Base-by-base conservation (phyloP, 169 alveolate species). In the Plasmodium billcollinsi region DNA sequence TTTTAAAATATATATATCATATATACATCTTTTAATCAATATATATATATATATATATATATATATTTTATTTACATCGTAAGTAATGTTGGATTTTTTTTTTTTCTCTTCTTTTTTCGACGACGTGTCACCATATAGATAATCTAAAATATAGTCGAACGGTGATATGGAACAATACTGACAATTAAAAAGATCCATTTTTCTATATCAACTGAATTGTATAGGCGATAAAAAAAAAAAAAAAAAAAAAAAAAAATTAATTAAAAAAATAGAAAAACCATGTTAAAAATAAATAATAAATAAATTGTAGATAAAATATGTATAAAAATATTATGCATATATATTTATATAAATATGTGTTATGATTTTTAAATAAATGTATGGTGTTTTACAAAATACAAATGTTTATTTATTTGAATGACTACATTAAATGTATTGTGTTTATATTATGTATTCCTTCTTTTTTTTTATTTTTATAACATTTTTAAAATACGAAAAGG, bases 141-240 rank as follows among this genome's bases (percentile, higher is more conserved):
- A 83, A 54, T 70, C 91, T 67, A 83, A 83, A 62, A 83, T 67
- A 18, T 70, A 83, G 21, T 83, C 91, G 52, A 83, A 71, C 11
- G 91, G 91, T 33, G 91, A 83, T 50, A 83, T 54, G 45, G 91
- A 83, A 50, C 91, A 83, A 52, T 83, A 83, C 29, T 83, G 91
- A 54, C 91, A 83, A 50, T 83, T 83, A 45, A 83, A 83, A 54
- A 83, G 69, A 70, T 83, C 91, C 91, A 83, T 83, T 71, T 49
- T 39, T 39, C 47, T 83, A 83, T 63, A 54, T 59, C 14, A 52
- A 54, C 43, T n/a, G 61, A 62, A 50, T 56, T 18, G 65, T 20
- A 24, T 24, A 26, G 56, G 18, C 20, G 26, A 33, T 43, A 70
- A 83, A 67, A 63, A 47, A 65, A 50, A 59, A 50, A 59, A 65